These are phyloP conservation scores for Globisporangium acanthophoron DNA, from an alignment of 352 stramenopile species.

Conservation along the genomic window DNA sequence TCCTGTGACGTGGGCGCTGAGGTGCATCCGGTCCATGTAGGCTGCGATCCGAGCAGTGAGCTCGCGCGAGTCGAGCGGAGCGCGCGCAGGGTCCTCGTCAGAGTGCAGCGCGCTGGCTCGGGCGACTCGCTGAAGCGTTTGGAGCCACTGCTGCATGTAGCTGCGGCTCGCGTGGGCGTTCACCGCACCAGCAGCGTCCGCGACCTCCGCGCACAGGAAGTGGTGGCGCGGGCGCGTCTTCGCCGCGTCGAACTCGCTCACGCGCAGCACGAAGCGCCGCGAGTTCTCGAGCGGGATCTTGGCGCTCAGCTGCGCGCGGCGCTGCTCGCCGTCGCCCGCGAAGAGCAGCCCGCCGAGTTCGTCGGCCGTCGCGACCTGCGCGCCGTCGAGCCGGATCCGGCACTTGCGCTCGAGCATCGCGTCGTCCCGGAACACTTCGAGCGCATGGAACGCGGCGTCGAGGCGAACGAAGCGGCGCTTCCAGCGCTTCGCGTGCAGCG, in stretches of 20 bases:
- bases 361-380: slow-evolving; percentile 39
- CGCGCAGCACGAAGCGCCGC: slow-evolving; percentile 59
- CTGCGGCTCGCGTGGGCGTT: slow-evolving; percentile 29
- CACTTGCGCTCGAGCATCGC: slow-evolving; percentile 31
- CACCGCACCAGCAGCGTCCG: slow-evolving; percentile 8
- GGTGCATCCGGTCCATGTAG: slow-evolving; percentile 48
- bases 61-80: slow-evolving; percentile 23
- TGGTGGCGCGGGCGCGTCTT: slow-evolving; percentile 34
- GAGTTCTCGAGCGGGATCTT: slow-evolving; percentile 46
- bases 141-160: slow-evolving; percentile 47
- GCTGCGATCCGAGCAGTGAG: slow-evolving; percentile 33
- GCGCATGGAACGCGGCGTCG: slow-evolving; percentile 36
- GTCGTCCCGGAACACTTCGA: slow-evolving; percentile 58
- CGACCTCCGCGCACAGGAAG: slow-evolving; percentile 53
- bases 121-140: slow-evolving; percentile 21
- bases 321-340: slow-evolving; percentile 1
- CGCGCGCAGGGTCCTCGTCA: background rate
- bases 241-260: slow-evolving; percentile 23
- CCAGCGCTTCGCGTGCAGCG: slow-evolving; percentile 41
- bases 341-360: slow-evolving; percentile 47
- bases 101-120: background rate
- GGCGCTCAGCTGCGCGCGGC: slow-evolving; percentile 2
- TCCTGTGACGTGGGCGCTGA: slow-evolving; percentile 34
- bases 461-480: slow-evolving; percentile 41
- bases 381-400: slow-evolving; percentile 36